phyloP scores from a whole-genome alignment of 2,329 filamentous ascomycete species.

The Apiospora hydei region DNA sequence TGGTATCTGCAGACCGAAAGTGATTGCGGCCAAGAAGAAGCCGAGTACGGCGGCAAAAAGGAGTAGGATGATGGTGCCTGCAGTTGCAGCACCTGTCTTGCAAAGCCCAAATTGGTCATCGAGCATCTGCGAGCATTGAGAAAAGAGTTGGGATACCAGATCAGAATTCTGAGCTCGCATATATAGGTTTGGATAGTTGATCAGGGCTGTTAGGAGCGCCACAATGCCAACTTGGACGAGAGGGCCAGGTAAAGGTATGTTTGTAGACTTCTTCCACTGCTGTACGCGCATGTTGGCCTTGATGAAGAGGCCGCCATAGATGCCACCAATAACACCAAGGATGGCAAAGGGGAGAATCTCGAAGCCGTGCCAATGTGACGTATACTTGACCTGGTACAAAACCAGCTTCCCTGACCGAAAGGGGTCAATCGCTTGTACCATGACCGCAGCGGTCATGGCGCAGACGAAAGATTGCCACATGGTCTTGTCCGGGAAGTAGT shows the following conservation, averaged over 20 bases:
- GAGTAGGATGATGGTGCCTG: slow-evolving; percentile 82
- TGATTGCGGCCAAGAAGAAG: slow-evolving; percentile 84
- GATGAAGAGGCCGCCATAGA: slow-evolving; percentile 95
- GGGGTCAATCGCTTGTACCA: slow-evolving; percentile 90
- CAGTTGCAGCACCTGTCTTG: slow-evolving; percentile 83
- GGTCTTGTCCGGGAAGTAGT: slow-evolving; percentile 98
- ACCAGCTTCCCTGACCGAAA: slow-evolving; percentile 96
- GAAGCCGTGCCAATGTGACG: slow-evolving; percentile 90
- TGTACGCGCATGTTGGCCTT: slow-evolving; percentile 90
- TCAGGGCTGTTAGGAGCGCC: slow-evolving; percentile 80
- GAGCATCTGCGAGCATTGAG: slow-evolving; percentile 82
- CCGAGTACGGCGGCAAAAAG: slow-evolving; percentile 83
- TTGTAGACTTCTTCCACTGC: slow-evolving; percentile 74
- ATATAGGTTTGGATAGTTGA: slow-evolving; percentile 96
- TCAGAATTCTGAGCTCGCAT: slow-evolving; percentile 93
- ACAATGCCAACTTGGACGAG: slow-evolving; percentile 82
- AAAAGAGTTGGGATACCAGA: slow-evolving; percentile 89
- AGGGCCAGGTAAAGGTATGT: slow-evolving; percentile 72
- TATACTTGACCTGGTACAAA: slow-evolving; percentile 94
- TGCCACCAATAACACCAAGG: slow-evolving; percentile 87
- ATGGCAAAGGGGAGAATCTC: slow-evolving; percentile 88
- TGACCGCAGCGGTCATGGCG: slow-evolving; percentile 97
- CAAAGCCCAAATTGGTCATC: slow-evolving; percentile 93
- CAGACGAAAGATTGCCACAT: slow-evolving; percentile 99
- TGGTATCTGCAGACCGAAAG: slow-evolving; percentile 92